A percentile compares a stretch with the other conserved stretches of the same genome.
Evolutionary conservation across 345 rosid genomes (phyloP).

Genomic region (Rhizophora mangle): DNA sequence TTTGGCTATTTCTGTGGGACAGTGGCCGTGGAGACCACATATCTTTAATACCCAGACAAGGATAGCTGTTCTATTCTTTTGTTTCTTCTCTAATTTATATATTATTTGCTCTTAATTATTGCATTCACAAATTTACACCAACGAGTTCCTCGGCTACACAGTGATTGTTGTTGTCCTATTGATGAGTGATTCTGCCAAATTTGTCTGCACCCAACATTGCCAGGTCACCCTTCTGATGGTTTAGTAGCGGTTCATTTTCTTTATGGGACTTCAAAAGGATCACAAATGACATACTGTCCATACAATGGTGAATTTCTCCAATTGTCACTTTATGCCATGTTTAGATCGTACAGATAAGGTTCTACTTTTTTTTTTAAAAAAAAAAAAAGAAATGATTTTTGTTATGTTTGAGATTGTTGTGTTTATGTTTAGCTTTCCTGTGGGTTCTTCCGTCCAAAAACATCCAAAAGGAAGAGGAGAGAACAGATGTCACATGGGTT

Average conservation of each 20-base stretch:
- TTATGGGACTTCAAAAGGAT: not conserved
- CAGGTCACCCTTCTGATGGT: slow-evolving; percentile 6
- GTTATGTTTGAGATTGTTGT: not conserved
- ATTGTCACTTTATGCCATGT: not conserved
- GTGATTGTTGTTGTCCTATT: not conserved
- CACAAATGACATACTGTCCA: not conserved
- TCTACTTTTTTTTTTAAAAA: not conserved
- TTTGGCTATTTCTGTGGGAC: slow-evolving; percentile 17
- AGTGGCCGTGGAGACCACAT: slow-evolving; percentile 21
- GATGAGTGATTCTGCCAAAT: slow-evolving; percentile 6
- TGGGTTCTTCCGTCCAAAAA: not conserved
- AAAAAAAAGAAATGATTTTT: not conserved
- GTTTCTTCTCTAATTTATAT: not conserved
- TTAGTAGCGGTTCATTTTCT: not conserved
- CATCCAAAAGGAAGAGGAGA: not conserved
- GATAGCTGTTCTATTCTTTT: not conserved
- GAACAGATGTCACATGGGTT: not conserved
- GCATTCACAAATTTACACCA: slow-evolving; percentile 15
- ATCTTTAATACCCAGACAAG: slow-evolving; percentile 9
- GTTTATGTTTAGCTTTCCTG: not conserved
- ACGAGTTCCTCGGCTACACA: slow-evolving; percentile 25
- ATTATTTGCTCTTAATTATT: not conserved
- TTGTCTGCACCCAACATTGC: slow-evolving; percentile 8
- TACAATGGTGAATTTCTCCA: too few species aligned
- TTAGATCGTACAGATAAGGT: not conserved